Conservation (phyloP, 2,329 filamentous ascomycete species). For the Chaetomiaceae sp. region DNA sequence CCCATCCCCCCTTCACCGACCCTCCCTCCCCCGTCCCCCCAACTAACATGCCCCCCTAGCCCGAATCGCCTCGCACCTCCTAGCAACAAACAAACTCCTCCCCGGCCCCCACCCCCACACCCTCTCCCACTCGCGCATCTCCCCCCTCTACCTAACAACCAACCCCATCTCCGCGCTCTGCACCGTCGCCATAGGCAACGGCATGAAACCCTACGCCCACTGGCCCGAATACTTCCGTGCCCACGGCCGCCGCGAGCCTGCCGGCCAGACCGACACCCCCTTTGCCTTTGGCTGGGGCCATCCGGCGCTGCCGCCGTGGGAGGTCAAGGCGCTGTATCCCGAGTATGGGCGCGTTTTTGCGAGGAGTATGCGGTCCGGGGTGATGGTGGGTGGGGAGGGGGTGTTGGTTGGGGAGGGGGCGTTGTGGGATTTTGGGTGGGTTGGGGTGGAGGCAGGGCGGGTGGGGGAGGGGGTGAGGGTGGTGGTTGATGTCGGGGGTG, state of each 20-base stretch:
- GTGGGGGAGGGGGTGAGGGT: not conserved
- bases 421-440: conserved; percentile 26
- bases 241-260: conserved; percentile 23
- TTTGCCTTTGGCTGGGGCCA: conserved; percentile 26
- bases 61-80: conserved; percentile 21
- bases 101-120: conserved; percentile 11
- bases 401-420: conserved; percentile 13
- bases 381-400: conserved; percentile 23
- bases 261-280: conserved; percentile 20
- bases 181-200: conserved; percentile 26
- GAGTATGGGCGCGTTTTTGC: conserved; percentile 23
- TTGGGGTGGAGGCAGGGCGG: conserved; percentile 17
- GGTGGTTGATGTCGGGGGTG: conserved; percentile 23
- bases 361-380: conserved; percentile 20
- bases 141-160: conserved; percentile 19
- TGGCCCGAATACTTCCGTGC: conserved; percentile 26
- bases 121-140: conserved; percentile 22
- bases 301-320: conserved; percentile 24
- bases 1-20: too few relatives aligned
- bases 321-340: conserved; percentile 25
- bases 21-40: too few relatives aligned
- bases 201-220: conserved; percentile 24
- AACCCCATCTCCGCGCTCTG: conserved; percentile 17
- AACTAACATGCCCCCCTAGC: conserved; percentile 10
- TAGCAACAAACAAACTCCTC: conserved; percentile 21